These are phyloP conservation scores for Incumbomyces delicatus DNA, from an alignment of 2,329 filamentous ascomycete species.

Conservation along the genomic window DNA sequence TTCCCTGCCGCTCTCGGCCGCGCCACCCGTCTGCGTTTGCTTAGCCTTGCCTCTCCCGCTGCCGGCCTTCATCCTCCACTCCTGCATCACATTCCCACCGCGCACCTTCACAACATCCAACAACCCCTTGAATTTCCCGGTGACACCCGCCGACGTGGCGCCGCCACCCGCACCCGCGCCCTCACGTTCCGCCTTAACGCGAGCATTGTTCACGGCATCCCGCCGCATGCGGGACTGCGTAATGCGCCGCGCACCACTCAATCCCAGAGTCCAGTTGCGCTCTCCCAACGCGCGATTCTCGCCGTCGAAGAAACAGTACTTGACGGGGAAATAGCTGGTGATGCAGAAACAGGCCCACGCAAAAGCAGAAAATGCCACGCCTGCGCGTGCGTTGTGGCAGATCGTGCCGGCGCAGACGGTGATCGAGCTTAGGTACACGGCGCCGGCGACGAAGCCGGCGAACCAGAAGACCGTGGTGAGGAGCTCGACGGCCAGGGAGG, in stretches of 20 bases:
- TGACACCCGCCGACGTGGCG: not conserved
- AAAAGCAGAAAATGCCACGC: constrained; percentile 39
- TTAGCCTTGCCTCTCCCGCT: not conserved
- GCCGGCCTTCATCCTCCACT: constrained; percentile 1
- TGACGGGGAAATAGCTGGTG: not conserved
- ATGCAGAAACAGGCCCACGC: constrained; percentile 31
- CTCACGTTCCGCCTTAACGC: not conserved
- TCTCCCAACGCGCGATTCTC: not conserved
- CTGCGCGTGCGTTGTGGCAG: constrained; percentile 51
- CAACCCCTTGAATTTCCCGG: not conserved
- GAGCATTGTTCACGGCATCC: not conserved
- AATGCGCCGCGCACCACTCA: constrained; percentile 1
- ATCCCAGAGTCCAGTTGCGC: not conserved
- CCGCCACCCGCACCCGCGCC: too few relatives aligned
- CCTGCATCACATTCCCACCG: not conserved
- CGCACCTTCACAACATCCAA: constrained; percentile 3
- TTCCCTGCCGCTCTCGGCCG: too few relatives aligned
- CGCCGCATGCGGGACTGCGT: not conserved
- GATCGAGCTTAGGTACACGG: constrained; percentile 51
- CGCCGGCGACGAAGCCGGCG: constrained; percentile 64
- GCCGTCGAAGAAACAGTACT: constrained; percentile 3
- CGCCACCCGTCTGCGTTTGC: not conserved
- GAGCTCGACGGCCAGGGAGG: constrained; percentile 57
- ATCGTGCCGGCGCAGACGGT: constrained; percentile 43
- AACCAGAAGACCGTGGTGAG: constrained; percentile 86